These are phyloP conservation scores for Stramenopiles sp. DNA, from an alignment of 352 stramenopile genomes.

Conservation along the genomic window DNA sequence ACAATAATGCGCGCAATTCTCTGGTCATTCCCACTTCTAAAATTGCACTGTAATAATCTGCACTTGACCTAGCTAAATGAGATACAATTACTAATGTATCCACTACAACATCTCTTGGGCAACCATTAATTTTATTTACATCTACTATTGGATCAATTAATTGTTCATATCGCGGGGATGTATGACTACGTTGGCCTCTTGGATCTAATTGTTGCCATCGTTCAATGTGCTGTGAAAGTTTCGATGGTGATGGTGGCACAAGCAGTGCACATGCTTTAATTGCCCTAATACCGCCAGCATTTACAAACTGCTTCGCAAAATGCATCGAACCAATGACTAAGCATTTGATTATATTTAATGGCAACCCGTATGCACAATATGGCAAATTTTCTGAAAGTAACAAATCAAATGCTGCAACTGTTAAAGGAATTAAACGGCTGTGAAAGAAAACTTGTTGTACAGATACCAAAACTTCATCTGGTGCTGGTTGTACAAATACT, in stretches of 20 bases:
- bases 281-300: not conserved
- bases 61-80: slow-evolving; percentile 51
- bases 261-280: not conserved
- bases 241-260: not conserved
- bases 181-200: not conserved
- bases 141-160: not conserved
- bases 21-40: slow-evolving; percentile 27
- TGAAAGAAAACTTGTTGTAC: not conserved
- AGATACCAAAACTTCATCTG: not conserved
- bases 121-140: not conserved
- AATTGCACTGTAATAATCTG: slow-evolving; percentile 46
- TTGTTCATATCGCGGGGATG: not conserved
- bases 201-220: not conserved
- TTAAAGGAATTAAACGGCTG: not conserved
- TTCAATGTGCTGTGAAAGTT: not conserved
- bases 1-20: slow-evolving; percentile 36
- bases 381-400: not conserved
- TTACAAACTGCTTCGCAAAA: not conserved
- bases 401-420: not conserved
- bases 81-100: slow-evolving; percentile 54
- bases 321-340: not conserved
- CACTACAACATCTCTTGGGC: slow-evolving; percentile 30
- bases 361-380: not conserved
- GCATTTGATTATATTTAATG: not conserved
- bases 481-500: not conserved